Evolutionary conservation across 805 yeast species (phyloP), one percentile per base, ranked within the genome.

Genomic region (Maudiozyma serrabonitensis): DNA sequence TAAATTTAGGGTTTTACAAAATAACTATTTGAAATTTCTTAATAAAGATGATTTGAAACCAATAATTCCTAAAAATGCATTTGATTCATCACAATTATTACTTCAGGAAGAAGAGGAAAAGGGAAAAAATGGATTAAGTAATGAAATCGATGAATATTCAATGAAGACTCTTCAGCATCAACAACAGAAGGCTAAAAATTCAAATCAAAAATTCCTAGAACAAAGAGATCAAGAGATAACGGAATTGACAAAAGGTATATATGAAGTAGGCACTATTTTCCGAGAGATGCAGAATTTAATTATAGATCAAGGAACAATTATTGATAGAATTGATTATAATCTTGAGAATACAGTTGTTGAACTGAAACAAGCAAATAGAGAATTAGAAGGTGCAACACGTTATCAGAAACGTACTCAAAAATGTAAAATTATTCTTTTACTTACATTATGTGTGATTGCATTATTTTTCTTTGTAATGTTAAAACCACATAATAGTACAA

Each of bases 291-390:
- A 95, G 60, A 79, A 81, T 38, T 74, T 93, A 75, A 87, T 93
- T 41, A 84, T 93, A 49, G 98, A 93, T 60, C 99, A 93, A 68
- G 99, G 99, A 1, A 87, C 96, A 0, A 76, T 93, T 42, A 73
- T 93, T 52, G 99, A 93, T 67, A 73, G 97, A 56, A 91, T 93
- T 50, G 99, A 91, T 67, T 93, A 91, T 65, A 93, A 93, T 62
- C 69, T 93, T 51, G 84, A 84, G 52, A 81, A 81, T 52, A 84
- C 95, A n/a, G 83, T 79, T 2, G 79, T 79, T 35, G 84, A 88
- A 55, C 76, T 91, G 51, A 80, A 82, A 59, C 75, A 74, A 38
- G 93, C 97, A 0, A 87, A 86, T 52, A 78, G 79, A 52, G 93
- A 93, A 67, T 70, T 93, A 52, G 72, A 75, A 9, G 75, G 80